Evolutionary conservation across 345 rosid genomes (phyloP), one percentile per base, ranked within the genome.

Genomic region (Eucalyptus paniculata): DNA sequence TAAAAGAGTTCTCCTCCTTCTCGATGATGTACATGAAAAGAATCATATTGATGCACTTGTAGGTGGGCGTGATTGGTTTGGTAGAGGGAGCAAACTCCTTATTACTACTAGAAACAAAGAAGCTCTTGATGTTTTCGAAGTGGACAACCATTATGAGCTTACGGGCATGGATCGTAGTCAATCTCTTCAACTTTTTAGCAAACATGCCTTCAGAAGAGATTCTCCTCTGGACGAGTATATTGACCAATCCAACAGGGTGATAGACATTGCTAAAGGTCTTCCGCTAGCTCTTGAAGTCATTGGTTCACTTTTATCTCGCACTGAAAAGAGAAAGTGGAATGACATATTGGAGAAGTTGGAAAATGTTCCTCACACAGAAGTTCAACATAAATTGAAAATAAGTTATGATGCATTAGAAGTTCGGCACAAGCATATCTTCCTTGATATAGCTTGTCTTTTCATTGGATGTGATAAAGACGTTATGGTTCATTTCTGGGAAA

Each of bases 261-360:
- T 60, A 60, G 32, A 6, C n/a, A 60, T 28, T 3, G 69, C 32
- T 28, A 0, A 0, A 60, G 69, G 69, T 28, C 69, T 60, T 28
- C 69, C 69, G 0, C 1, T 60, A 12, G 17, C 69, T 60, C 16
- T 60, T 60, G 69, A 60, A 0, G 69, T 60, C 4, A 28, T 60
- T 1, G 69, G 69, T 3, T 60, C 69, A 60, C 69, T 60, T 28
- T 60, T 60, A 14, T 2, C 3, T 28, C 0, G 0, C 32, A 60
- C 0, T 6, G 0, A 26, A 0, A 54, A 4, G 26, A 8, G 0
- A 21, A 1, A 0, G 11, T 54, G 58, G 58, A 0, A 54, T 54
- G 0, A 0, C 58, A 54, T 2, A 8, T 54, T 54, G 26, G 0
- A 4, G 12, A 54, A 21, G 58, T 9, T 8, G 26, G 26, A 54